A percentile compares a stretch with the other conserved stretches of the same genome.
These are phyloP conservation scores for Stephania yunnanensis DNA, from an alignment of 164 flowering plant species.

Conservation along the genomic window DNA sequence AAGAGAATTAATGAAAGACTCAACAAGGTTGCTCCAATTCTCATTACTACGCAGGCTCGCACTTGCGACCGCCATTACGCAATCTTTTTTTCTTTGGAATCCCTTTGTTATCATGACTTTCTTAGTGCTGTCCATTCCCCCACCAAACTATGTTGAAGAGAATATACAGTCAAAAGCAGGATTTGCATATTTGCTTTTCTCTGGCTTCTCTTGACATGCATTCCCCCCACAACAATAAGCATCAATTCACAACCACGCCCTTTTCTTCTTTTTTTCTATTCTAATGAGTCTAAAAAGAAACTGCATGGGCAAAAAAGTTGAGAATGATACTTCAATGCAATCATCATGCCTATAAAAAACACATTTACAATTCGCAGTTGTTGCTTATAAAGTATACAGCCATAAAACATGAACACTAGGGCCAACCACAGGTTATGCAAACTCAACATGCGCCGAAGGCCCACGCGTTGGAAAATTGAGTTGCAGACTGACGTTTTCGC, in stretches of 20 bases:
- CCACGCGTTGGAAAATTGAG: too few relatives aligned
- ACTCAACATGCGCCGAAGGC: too few relatives aligned
- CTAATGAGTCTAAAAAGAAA: not conserved
- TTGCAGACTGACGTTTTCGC: too few relatives aligned
- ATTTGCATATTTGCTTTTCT: not conserved
- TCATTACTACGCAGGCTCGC: not conserved
- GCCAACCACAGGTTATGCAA: too few relatives aligned
- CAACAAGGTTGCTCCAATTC: conserved; percentile 1
- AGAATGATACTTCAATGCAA: not conserved
- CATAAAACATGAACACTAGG: too few relatives aligned
- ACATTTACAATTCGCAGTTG: too few relatives aligned
- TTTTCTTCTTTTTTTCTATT: not conserved
- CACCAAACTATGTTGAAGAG: not conserved
- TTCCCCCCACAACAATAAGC: not conserved
- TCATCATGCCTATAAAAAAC: not conserved
- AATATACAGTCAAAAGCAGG: not conserved
- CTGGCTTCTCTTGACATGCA: not conserved
- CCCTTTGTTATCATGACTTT: not conserved
- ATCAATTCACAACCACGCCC: not conserved
- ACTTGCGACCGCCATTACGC: not conserved
- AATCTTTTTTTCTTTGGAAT: not conserved
- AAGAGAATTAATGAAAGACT: not conserved
- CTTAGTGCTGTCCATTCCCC: conserved; percentile 2
- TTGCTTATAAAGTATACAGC: too few relatives aligned
- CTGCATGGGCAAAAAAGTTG: not conserved